Percentiles rank a stretch among this genome's conserved stretches.
phyloP scores from a whole-genome alignment of 768 basidiomycete species.

The Kwoniella sp. region DNA sequence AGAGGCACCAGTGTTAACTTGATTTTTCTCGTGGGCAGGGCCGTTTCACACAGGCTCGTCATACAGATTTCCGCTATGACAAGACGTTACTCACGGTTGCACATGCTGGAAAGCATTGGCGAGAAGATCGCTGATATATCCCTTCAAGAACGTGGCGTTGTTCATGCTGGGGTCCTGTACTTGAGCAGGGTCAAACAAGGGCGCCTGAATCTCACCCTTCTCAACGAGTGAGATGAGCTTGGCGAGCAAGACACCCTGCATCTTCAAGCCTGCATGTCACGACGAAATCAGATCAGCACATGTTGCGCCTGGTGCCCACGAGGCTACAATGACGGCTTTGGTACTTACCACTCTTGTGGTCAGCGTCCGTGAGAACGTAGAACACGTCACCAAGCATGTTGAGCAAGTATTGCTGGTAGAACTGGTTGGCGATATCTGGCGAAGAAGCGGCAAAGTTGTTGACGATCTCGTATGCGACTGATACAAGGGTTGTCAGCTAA shows the following conservation, averaged over 20 bases:
- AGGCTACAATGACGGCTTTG: neutral
- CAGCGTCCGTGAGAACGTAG: conserved; percentile 94
- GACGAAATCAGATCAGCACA: neutral
- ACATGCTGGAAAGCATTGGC: conserved; percentile 90
- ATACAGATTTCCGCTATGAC: too few species aligned
- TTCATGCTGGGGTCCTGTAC: conserved; percentile 69
- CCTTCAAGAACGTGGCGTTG: conserved; percentile 77
- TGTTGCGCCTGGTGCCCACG: too few species aligned
- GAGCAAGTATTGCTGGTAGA: conserved; percentile 96
- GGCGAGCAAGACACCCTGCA: conserved; percentile 87
- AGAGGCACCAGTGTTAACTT: too few species aligned
- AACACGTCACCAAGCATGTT: conserved; percentile 93
- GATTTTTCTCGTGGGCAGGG: too few species aligned
- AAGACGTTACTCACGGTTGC: conserved; percentile 65
- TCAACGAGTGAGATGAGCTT: conserved; percentile 92
- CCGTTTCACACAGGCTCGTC: too few species aligned
- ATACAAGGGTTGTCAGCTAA: neutral
- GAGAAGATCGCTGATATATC: conserved; percentile 82
- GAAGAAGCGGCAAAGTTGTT: conserved; percentile 89
- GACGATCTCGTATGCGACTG: conserved; percentile 89
- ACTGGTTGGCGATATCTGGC: conserved; percentile 75
- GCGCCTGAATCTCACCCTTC: conserved; percentile 72
- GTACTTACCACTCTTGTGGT: conserved; percentile 82
- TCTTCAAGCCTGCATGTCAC: conserved; percentile 69
- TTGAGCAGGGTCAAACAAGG: conserved; percentile 75